Evolutionary conservation across 1,284 basidiomycete genomes (phyloP).

Genomic region (Athelia psychrophila): DNA sequence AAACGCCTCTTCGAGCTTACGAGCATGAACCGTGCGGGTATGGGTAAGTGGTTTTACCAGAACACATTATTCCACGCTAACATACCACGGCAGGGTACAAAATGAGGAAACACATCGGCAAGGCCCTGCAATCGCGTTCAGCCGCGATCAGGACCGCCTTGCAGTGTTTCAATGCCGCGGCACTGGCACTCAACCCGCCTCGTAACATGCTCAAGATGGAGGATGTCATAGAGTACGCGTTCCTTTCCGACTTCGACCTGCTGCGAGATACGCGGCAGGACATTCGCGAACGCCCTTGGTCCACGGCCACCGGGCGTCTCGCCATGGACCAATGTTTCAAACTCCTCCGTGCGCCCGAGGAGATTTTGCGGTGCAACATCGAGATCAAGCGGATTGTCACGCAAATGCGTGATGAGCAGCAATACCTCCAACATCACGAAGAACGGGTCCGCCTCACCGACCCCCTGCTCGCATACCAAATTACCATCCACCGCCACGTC

Average conservation of each 20-base stretch:
- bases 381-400: conserved; percentile 23
- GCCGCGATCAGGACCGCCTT: conserved; percentile 9
- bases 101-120: conserved; percentile 11
- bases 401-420: conserved; percentile 21
- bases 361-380: conserved; percentile 19
- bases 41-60: too few species aligned
- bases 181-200: conserved; percentile 13
- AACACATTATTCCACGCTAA: too few species aligned
- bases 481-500: neutral
- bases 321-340: conserved; percentile 17
- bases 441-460: neutral
- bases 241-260: conserved; percentile 24
- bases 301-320: conserved; percentile 15
- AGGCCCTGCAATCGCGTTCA: conserved; percentile 10
- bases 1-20: conserved; percentile 1
- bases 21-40: conserved; percentile 6
- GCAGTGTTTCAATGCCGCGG: conserved; percentile 11
- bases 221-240: conserved; percentile 17
- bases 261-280: conserved; percentile 22
- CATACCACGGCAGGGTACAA: too few species aligned
- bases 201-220: conserved; percentile 15
- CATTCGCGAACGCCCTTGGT: conserved; percentile 21
- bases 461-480: conserved; percentile 6
- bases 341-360: conserved; percentile 21
- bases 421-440: conserved; percentile 1